Base-by-base conservation (phyloP, 192 early-diverging fungal species). In the Podila epicladia region DNA sequence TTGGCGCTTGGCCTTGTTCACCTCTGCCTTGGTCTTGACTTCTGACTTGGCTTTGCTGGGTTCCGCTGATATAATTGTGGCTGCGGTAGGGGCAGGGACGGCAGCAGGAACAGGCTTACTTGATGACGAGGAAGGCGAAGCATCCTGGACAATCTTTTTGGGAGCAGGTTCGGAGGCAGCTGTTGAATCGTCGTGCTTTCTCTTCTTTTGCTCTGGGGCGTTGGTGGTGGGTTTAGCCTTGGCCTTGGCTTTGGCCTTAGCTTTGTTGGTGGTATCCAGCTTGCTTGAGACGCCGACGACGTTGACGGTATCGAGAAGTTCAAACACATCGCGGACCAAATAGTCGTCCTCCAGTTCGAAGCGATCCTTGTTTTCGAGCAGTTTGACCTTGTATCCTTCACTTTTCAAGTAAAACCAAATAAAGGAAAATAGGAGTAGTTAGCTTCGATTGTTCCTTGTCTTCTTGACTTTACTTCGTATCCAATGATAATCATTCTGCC, bases 341-440 rank as follows among this genome's bases (percentile, higher is more conserved):
- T 60, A 59, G 9, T 35, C 35, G 22, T 69, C 57, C 9, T 69
- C 58, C 17, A 69, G 67, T 24, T 58, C 58, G 41, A 38, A 69
- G 24, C 53, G 28, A 12, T n/a, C 13, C 7, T 33, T 60, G 58
- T 60, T 60, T 19, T 69, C 57, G 29, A 69, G 35, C 2, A 29
- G n/a, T 7, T 48, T 28, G 41, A 69, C 57, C 31, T 38, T 60
- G 58, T 60, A 69, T n/a, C 9, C 20, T 33, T 57, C 33, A 35
- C 65, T 67, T 58, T 28, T 65, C 17, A 15, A 12, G 28, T 41
- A 53, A 53, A 53, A 53, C n/a, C 17, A n/a, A 55, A 26, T 11
- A 20, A 55, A 6, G 9, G 22, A 55, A 6, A 11, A 55, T 9
- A 26, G 24, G 24, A 55, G 20, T 55, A 55, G 53, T 55, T 24